Conservation (phyloP, 768 basidiomycete species). For the Tricholoma flavovirens region DNA sequence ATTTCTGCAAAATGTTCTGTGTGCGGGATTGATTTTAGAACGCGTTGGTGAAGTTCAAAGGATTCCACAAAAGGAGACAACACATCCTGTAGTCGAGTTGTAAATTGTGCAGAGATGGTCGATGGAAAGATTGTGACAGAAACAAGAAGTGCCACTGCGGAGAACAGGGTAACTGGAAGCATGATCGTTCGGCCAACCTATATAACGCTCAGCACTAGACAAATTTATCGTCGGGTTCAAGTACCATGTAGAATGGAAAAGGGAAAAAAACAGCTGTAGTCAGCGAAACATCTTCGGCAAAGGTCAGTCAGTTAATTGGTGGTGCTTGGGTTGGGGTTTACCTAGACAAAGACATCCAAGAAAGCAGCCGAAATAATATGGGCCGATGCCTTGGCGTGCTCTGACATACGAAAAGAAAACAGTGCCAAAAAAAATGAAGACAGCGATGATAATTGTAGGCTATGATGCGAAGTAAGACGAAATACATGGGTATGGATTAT, state of each 20-base stretch:
- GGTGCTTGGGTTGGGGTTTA: constrained; percentile 11
- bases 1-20: constrained; percentile 32
- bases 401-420: constrained; percentile 53
- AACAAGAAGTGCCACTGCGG: constrained; percentile 44
- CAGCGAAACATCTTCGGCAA: constrained; percentile 45
- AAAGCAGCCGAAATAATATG: constrained; percentile 49
- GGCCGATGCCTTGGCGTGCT: constrained; percentile 57
- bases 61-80: constrained; percentile 42
- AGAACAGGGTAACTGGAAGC: constrained; percentile 40
- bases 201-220: background rate
- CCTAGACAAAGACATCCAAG: constrained; percentile 59
- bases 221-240: constrained; percentile 7
- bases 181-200: constrained; percentile 48
- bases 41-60: constrained; percentile 39
- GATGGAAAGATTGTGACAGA: constrained; percentile 58
- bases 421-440: constrained; percentile 62
- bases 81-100: constrained; percentile 40
- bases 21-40: constrained; percentile 39
- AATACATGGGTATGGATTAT: background rate
- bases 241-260: constrained; percentile 52
- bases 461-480: constrained; percentile 12
- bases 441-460: constrained; percentile 53
- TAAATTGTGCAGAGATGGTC: constrained; percentile 56
- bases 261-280: constrained; percentile 59
- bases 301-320: constrained; percentile 1